Evolutionary conservation across 169 alveolate species (phyloP), one percentile per base, ranked within the genome.

Genomic region (Miamiensis avidus): DNA sequence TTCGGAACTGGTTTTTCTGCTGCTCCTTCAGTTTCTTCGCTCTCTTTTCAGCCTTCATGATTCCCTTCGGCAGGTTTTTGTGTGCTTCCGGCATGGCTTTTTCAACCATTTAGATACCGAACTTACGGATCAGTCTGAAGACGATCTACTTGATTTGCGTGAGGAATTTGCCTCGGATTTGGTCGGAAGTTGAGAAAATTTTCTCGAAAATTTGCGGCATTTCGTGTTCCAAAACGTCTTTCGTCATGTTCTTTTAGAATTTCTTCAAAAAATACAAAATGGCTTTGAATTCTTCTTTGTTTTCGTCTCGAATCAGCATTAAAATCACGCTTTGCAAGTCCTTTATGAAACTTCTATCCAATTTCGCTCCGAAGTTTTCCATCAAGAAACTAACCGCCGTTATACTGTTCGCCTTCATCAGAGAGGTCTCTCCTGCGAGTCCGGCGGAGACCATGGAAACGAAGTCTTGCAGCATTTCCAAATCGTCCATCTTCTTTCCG

Each of bases 371-470:
- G 28, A 86, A 86, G 65, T 75, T 64, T 30, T 86, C 78, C 34
- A 86, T 73, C 34, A 86, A 64, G 0, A 32, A 31, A 31, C 82
- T 74, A 32, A 86, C 75, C 34, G 90, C 75, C 20, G 74, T 84
- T 31, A 86, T 82, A 75, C 83, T 84, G 34, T 81, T 86, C 79
- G 90, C 90, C 73, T 86, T 86, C 90, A 86, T 86, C 0, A 81
- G 76, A 79, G 77, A 72, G 30, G 86, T 81, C 25, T 65, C 49
- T n/a, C 87, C 86, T 15, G 86, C 90, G 28, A 86, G 75, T 34
- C 90, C 90, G 29, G 90, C 90, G 25, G 84, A 79, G 28, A 86
- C 74, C 87, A 79, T 86, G 16, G 90, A 86, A 15, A 86, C 76
- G 65, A 86, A 86, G 34, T 86, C 78, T 1, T 86, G 78, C 31